Base-by-base conservation (phyloP, 768 basidiomycete species). In the Pleurotus sapidus region DNA sequence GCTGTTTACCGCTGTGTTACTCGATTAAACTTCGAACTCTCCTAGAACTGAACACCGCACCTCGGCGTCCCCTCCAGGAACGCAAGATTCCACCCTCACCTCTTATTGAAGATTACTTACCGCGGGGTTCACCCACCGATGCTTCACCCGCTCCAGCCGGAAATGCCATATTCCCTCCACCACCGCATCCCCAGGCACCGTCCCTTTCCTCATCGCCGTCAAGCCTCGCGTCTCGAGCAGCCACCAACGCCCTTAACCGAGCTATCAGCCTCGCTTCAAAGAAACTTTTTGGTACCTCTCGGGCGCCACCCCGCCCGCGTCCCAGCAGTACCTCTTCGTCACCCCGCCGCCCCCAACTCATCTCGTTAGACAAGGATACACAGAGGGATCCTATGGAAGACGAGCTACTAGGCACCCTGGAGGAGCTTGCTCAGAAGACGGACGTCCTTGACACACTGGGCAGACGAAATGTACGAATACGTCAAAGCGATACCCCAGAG, bases 381-480 rank as follows among this genome's bases (percentile, higher is more conserved):
- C 74, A 77, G 59, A 70, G 81, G 17, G 88, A 91, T 64, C 88
- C 87, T 1, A 74, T 89, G 62, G 94, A 97, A 63, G 92, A 96
- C 59, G 84, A 85, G 59, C 70, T 97, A n/a, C 73, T 97, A n/a
- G 83, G 78, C 2, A 70, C 74, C 17, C 74, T 98, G 43, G 96
- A 98, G 67, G 91, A 95, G 61, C 75, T 95, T 3, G 96, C 95
- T 34, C 93, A 97, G 78, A 99, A 98, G 80, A 96, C 96, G 34
- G 87, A 91, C 59, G 94, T 95, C 53, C 53, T 74, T 98, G 58
- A 90, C 91, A 57, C 88, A 91, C 59, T 96, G 95, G 85, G 97
- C 91, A 18, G 96, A 98, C 62, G 90, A 94, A 77, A 88, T 97
- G 83, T 91, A 92, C 64, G 91, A 92, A 64, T 87, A 85, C 65